Base-by-base conservation (phyloP, 768 basidiomycete genomes). In the Hortiboletus campestris region DNA sequence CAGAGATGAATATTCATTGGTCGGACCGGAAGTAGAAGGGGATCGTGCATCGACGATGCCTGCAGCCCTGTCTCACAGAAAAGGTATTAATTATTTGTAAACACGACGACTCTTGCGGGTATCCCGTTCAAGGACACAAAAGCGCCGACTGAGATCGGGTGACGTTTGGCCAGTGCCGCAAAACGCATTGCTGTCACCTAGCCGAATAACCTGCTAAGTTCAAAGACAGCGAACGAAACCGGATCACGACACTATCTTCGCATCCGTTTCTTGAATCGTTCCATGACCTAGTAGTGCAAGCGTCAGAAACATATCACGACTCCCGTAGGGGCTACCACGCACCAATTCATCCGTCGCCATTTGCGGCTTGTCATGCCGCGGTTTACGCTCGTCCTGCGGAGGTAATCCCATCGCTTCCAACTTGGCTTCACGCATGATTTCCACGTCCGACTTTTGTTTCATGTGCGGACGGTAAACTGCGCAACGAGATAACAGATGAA, bases 181-280 rank as follows among this genome's bases (percentile, higher is more conserved):
- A 25, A 25, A 25, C 25, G 25, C 25, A 25, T 6, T 25, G 25
- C n/a, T 19, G 31, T 6, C 19, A 19, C 41, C 17, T 6, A 25
- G 25, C 25, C 4, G 3, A 32, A 25, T 10, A 17, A 22, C 41
- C 12, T 36, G 12, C 11, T n/a, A n/a, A 20, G 10, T 11, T 8
- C n/a, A 16, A 13, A 61, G 58, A 63, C 52, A 53, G 36, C 6
- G 20, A 70, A 79, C 75, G 19, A 48, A 16, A 31, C 2, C 25
- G 25, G 25, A 25, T 25, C 25, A 4, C 25, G 31, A 32, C 4
- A 56, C 74, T 74, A 91, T 68, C 87, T 89, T 39, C 88, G 83
- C 90, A 94, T 92, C 55, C 94, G 78, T 75, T 98, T 97, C 80
- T 96, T 98, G 80, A 98, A 98, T 32, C 96, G 84, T 72, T 96